Base-by-base conservation (phyloP, 768 basidiomycete genomes). In the Saitozyma podzolica region DNA sequence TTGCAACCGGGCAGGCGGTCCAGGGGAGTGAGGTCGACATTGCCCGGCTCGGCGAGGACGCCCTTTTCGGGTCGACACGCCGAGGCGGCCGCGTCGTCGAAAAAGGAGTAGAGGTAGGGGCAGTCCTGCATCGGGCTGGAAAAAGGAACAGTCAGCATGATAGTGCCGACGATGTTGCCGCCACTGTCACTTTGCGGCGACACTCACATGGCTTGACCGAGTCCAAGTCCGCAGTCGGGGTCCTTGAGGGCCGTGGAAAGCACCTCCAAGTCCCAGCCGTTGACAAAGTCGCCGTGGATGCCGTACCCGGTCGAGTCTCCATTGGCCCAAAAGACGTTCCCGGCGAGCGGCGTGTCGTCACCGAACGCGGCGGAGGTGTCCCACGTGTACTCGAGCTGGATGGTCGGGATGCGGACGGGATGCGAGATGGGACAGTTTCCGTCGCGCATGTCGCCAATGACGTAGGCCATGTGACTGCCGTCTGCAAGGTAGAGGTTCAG, bases 161-260 rank as follows among this genome's bases (percentile, higher is more conserved):
- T 41, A 48, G 29, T 8, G 53, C 17, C 8, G 19, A 43, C 40
- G 16, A 48, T 29, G 29, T 29, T 5, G 29, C 29, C 29, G 5
- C 29, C 29, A 29, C 29, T 29, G 29, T 5, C 29, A 29, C 29
- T 29, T 29, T 29, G 29, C n/a, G 29, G 9, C 11, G 7, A 10
- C 11, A 65, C 63, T 69, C 47, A 69, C 67, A 70, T 67, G 8
- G 69, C 54, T 8, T 63, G 39, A 17, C 51, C 53, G 11, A 50
- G 17, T n/a, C 60, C 54, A 47, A 68, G 65, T 51, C 58, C 58
- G 39, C 61, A 64, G 13, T 54, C 60, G 19, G 66, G 52, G 53
- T 58, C 57, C 70, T 86, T 83, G 14, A 88, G 81, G 19, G 85
- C 86, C 3, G 80, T 82, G 60, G 84, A 82, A 1, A 88, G 81